These are phyloP conservation scores for Pleurotus giganteus DNA, from an alignment of 768 basidiomycete genomes.

Conservation along the genomic window DNA sequence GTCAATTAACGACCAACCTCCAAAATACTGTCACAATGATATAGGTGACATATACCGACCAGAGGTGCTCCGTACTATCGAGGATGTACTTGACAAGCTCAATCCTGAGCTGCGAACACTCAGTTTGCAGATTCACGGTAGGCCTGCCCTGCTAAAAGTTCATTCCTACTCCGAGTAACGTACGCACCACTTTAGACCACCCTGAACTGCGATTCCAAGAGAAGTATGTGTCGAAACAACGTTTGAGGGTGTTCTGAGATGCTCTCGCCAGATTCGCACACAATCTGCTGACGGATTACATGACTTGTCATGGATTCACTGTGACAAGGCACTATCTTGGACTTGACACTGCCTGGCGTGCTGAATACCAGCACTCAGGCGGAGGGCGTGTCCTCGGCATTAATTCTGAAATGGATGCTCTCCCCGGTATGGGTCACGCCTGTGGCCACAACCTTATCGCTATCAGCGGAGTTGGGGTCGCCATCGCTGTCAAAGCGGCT, in stretches of 20 bases:
- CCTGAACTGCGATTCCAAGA: constrained; percentile 70
- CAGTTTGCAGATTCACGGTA: constrained; percentile 74
- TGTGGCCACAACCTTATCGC: constrained; percentile 88
- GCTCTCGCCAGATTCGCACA: constrained; percentile 59
- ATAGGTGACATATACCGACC: constrained; percentile 19
- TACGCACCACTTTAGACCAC: constrained; percentile 40
- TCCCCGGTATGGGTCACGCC: constrained; percentile 57
- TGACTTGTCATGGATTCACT: constrained; percentile 64
- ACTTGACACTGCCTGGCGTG: constrained; percentile 75
- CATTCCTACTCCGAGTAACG: neutral
- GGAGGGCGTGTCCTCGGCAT: constrained; percentile 70
- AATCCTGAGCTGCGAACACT: constrained; percentile 54
- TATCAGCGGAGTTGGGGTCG: constrained; percentile 70
- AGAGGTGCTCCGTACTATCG: constrained; percentile 52
- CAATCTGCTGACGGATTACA: constrained; percentile 63
- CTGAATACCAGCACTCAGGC: constrained; percentile 58
- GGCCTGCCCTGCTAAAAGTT: constrained; percentile 14
- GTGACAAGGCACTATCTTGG: constrained; percentile 71
- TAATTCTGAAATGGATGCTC: constrained; percentile 79
- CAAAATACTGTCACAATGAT: constrained; percentile 33
- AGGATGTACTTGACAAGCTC: constrained; percentile 49
- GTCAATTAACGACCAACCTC: constrained; percentile 31
- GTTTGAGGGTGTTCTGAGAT: constrained; percentile 11
- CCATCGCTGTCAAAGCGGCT: constrained; percentile 70
- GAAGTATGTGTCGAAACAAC: constrained; percentile 36